A percentile compares a stretch with the other conserved stretches of the same genome.
phyloP scores from a whole-genome alignment of 306 rosid species.

The Casuarina equisetifolia region DNA sequence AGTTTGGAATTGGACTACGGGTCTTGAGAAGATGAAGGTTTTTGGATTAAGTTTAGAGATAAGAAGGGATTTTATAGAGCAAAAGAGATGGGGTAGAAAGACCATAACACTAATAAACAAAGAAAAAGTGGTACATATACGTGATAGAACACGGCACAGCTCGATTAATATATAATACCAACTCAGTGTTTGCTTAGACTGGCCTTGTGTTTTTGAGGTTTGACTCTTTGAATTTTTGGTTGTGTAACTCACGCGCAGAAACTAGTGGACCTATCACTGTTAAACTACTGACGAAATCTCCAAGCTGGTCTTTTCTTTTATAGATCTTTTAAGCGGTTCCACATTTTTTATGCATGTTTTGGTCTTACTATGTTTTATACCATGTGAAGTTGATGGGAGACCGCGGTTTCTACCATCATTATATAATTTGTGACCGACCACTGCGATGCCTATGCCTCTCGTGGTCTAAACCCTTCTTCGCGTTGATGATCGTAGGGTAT shows the following conservation, averaged over 20 bases:
- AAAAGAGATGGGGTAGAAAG: neutral
- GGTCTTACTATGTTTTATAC: neutral
- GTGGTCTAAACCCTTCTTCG: neutral
- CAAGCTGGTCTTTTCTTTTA: neutral
- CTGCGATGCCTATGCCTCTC: neutral
- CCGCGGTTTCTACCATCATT: neutral
- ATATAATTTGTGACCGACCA: conserved; percentile 6
- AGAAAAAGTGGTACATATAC: neutral
- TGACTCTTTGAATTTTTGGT: conserved; percentile 41
- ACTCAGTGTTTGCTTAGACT: neutral
- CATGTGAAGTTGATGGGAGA: conserved; percentile 11
- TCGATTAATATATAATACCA: conserved; percentile 2
- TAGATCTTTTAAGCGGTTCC: no score
- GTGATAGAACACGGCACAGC: conserved; percentile 3
- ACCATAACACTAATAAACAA: conserved; percentile 4
- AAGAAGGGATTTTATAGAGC: neutral
- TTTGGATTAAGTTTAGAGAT: neutral
- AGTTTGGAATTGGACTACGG: neutral
- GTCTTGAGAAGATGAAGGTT: neutral
- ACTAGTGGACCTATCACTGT: neutral
- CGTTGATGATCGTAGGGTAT: no score
- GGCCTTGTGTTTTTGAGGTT: conserved; percentile 20
- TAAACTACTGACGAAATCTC: neutral
- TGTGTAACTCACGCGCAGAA: conserved; percentile 16
- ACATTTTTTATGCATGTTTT: neutral